phyloP scores from a whole-genome alignment of 306 rosid species.

The Leucaena leucocephala region DNA sequence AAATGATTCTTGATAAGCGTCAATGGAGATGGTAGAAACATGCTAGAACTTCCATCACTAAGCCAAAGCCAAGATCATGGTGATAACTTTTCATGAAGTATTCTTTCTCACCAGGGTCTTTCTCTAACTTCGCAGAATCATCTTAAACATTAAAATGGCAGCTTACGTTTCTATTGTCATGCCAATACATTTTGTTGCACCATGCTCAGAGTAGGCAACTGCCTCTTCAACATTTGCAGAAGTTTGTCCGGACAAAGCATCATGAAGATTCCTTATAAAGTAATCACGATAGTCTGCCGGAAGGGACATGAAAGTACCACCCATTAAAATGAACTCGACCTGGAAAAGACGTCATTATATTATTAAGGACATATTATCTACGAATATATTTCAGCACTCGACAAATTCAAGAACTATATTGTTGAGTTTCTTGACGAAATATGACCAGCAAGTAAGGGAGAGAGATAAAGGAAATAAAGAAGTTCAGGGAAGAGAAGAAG shows the following conservation, averaged over 20 bases:
- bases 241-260: slow-evolving; percentile 95
- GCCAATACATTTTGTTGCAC: slow-evolving; percentile 94
- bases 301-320: slow-evolving; percentile 96
- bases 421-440: too few species aligned
- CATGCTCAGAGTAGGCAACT: slow-evolving; percentile 85
- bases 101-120: not conserved
- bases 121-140: not conserved
- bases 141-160: slow-evolving; percentile 7
- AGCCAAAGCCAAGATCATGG: slow-evolving; percentile 1
- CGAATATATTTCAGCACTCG: not conserved
- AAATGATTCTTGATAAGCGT: slow-evolving; percentile 26
- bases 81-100: slow-evolving; percentile 23
- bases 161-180: slow-evolving; percentile 97
- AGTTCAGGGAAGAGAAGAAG: too few species aligned
- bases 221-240: slow-evolving; percentile 98
- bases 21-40: slow-evolving; percentile 20
- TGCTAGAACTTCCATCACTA: slow-evolving; percentile 7
- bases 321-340: slow-evolving; percentile 98
- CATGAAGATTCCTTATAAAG: slow-evolving; percentile 90
- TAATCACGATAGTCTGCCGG: slow-evolving; percentile 94
- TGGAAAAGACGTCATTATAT: slow-evolving; percentile 49
- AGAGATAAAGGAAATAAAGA: too few species aligned
- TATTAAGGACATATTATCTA: slow-evolving; percentile 12
- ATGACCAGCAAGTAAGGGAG: too few species aligned
- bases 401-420: slow-evolving; percentile 8